These are phyloP conservation scores for Fonsecaea monophora DNA, from an alignment of 2,329 filamentous ascomycete genomes.

Conservation along the genomic window DNA sequence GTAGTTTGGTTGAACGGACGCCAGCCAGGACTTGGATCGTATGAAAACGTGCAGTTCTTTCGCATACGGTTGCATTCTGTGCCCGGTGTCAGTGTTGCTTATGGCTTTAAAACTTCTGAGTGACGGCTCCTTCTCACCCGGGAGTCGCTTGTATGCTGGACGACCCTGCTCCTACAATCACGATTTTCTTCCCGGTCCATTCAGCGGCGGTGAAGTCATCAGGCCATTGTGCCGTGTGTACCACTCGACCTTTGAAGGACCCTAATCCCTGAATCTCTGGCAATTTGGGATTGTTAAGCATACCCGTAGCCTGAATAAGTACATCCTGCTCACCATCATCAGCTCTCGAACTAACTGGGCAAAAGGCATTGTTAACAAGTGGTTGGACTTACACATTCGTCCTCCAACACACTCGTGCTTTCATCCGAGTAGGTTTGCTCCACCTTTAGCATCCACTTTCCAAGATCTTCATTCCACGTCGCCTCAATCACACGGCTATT, in stretches of 20 bases:
- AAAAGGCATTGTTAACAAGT: not conserved
- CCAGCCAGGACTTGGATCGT: constrained; percentile 32
- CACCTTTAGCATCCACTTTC: constrained; percentile 58
- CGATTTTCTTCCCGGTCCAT: constrained; percentile 52
- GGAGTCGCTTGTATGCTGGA: constrained; percentile 55
- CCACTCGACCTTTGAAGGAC: constrained; percentile 34
- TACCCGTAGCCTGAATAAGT: not conserved
- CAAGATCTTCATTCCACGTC: constrained; percentile 57
- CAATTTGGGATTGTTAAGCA: not conserved
- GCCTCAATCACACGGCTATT: constrained; percentile 54
- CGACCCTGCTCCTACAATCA: constrained; percentile 53
- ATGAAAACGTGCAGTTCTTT: constrained; percentile 57
- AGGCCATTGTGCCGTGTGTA: constrained; percentile 52
- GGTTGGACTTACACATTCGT: constrained; percentile 44
- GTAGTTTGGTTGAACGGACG: too few relatives aligned
- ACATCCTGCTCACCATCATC: too few relatives aligned
- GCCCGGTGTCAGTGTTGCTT: too few relatives aligned
- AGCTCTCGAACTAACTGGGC: too few relatives aligned
- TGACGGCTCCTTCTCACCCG: constrained; percentile 13
- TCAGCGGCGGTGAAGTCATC: constrained; percentile 52
- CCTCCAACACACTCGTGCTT: constrained; percentile 50
- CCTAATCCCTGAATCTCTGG: not conserved
- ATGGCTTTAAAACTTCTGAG: too few relatives aligned
- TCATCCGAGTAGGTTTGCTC: constrained; percentile 45
- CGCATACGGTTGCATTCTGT: constrained; percentile 51